Conservation (phyloP, 768 basidiomycete genomes). For the Termitomyces sp. region DNA sequence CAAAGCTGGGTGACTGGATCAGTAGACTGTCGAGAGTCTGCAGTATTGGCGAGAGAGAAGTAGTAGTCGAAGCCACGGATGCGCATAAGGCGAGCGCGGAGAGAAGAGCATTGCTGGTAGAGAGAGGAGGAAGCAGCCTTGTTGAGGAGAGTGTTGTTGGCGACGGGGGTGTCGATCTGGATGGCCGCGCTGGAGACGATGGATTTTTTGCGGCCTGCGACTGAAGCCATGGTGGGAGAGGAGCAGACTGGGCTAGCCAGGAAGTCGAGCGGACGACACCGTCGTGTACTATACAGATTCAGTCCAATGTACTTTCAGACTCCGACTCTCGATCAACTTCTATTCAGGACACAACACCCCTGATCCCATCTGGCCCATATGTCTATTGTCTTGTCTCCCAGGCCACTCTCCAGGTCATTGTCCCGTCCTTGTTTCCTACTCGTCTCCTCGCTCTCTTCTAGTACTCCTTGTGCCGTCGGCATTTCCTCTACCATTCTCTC, state of each 20-base stretch:
- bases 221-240: conserved; percentile 41
- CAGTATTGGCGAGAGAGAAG: conserved; percentile 56
- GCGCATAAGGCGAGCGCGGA: conserved; percentile 74
- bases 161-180: conserved; percentile 70
- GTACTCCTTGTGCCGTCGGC: too few relatives aligned
- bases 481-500: too few relatives aligned
- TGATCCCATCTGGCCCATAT: not conserved
- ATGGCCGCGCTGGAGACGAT: conserved; percentile 62
- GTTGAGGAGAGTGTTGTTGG: conserved; percentile 86
- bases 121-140: conserved; percentile 88
- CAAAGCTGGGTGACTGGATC: conserved; percentile 95
- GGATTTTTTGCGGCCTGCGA: conserved; percentile 78
- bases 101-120: conserved; percentile 86
- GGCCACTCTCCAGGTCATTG: too few relatives aligned
- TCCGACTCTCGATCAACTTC: conserved; percentile 13
- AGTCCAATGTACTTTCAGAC: conserved; percentile 17
- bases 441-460: too few relatives aligned
- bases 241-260: not conserved
- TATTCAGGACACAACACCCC: not conserved
- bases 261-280: not conserved
- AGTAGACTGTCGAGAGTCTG: conserved; percentile 69
- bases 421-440: too few relatives aligned
- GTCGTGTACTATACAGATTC: conserved; percentile 11
- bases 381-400: not conserved
- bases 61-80: conserved; percentile 71